Evolutionary conservation across 2,329 filamentous ascomycete genomes (phyloP).

Genomic region (Gyromitra esculenta): DNA sequence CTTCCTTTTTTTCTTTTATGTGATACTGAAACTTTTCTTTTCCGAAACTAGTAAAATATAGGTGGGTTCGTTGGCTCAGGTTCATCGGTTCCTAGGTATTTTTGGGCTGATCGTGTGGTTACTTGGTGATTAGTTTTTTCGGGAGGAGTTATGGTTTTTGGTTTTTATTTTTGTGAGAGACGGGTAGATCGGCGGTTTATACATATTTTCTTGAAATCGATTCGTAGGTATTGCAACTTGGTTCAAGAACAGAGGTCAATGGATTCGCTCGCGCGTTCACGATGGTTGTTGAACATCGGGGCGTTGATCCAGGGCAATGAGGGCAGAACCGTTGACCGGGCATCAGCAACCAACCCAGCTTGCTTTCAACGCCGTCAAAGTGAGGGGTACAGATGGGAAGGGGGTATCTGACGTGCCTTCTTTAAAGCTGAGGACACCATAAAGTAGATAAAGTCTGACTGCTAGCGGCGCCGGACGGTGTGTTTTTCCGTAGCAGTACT

Average conservation of each 20-base stretch:
- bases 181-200: conserved; percentile 10
- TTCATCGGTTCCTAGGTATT: conserved; percentile 34
- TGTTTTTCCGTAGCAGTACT: conserved; percentile 14
- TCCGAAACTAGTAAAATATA: conserved; percentile 28
- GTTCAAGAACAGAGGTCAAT: conserved; percentile 20
- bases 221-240: not conserved
- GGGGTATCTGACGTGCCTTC: not conserved
- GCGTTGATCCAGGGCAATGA: conserved; percentile 2
- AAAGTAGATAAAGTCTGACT: conserved; percentile 27
- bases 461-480: not conserved
- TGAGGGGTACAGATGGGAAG: conserved; percentile 19
- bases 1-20: conserved; percentile 44
- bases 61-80: conserved; percentile 3
- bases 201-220: conserved; percentile 20
- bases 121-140: conserved; percentile 12
- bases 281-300: conserved; percentile 8
- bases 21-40: conserved; percentile 42
- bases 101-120: not conserved
- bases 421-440: conserved; percentile 1
- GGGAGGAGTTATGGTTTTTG: conserved; percentile 10
- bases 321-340: not conserved
- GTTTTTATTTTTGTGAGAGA: conserved; percentile 5
- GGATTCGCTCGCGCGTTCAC: no score
- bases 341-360: conserved; percentile 9
- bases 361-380: conserved; percentile 7